Evolutionary conservation across 345 rosid species (phyloP).

Genomic region (Kernera saxatilis): DNA sequence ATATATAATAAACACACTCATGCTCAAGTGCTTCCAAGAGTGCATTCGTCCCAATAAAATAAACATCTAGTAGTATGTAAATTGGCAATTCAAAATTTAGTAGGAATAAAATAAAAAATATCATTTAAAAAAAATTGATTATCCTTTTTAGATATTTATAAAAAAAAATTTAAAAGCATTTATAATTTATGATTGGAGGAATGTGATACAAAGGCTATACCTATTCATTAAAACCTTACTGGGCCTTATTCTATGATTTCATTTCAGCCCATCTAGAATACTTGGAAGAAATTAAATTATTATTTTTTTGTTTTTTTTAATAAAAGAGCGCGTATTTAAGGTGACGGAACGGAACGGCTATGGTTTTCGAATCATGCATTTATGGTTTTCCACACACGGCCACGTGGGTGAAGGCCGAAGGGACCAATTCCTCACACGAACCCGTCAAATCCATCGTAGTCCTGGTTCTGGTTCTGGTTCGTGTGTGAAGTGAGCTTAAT

Average conservation of each 20-base stretch:
- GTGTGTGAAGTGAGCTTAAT: background rate
- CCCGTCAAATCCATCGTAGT: background rate
- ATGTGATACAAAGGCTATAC: no score
- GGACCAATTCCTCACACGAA: background rate
- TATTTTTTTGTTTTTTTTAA: background rate
- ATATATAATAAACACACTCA: background rate
- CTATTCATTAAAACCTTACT: background rate
- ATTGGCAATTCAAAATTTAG: no score
- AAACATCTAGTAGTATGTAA: no score
- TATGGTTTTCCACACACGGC: no score
- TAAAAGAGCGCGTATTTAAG: conserved; percentile 8
- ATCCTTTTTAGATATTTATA: no score
- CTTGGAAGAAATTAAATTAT: background rate
- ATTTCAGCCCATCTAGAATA: background rate
- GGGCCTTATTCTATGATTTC: background rate
- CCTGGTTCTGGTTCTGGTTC: no score
- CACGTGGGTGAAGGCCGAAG: no score
- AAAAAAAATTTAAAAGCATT: no score
- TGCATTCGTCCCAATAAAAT: background rate
- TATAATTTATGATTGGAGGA: no score
- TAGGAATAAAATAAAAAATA: no score
- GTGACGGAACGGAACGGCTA: background rate
- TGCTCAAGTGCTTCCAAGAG: background rate
- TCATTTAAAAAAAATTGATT: no score
- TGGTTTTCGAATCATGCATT: background rate